Percentiles rank a stretch among this genome's conserved stretches.
phyloP scores from a whole-genome alignment of 371 early-diverging fungal genomes.

The Saksenaea oblongispora region DNA sequence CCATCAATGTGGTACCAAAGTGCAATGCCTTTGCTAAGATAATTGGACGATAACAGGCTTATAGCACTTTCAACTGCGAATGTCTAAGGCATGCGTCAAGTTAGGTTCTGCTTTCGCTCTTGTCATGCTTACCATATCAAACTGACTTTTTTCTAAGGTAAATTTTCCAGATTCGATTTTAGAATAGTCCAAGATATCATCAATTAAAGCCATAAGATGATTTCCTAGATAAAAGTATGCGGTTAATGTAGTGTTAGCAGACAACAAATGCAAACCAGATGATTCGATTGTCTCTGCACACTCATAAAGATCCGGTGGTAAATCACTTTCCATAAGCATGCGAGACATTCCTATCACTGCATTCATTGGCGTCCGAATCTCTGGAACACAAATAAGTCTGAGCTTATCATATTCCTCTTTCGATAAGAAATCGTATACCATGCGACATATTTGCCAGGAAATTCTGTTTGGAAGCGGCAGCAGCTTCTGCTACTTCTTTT shows the following conservation, averaged over 20 bases:
- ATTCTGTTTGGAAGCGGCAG: constrained; percentile 54
- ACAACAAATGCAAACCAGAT: constrained; percentile 24
- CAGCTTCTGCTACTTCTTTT: constrained; percentile 56
- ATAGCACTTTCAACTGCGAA: constrained; percentile 47
- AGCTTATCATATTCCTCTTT: neutral
- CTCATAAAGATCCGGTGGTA: constrained; percentile 42
- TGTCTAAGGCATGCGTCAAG: constrained; percentile 10
- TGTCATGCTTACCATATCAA: constrained; percentile 30
- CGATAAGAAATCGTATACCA: constrained; percentile 18
- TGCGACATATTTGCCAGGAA: constrained; percentile 55
- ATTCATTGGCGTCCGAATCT: constrained; percentile 51
- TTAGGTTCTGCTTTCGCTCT: neutral
- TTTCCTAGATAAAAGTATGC: constrained; percentile 21
- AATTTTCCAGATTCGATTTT: constrained; percentile 61
- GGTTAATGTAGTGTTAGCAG: no score
- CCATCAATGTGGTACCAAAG: constrained; percentile 23
- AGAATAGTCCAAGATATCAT: constrained; percentile 60
- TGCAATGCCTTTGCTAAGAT: constrained; percentile 21
- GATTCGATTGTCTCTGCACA: constrained; percentile 49
- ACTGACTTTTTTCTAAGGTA: constrained; percentile 31
- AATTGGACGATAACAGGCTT: constrained; percentile 35
- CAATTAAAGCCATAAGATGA: constrained; percentile 50
- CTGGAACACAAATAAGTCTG: neutral
- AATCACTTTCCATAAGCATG: constrained; percentile 44
- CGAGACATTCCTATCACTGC: constrained; percentile 52